These are phyloP conservation scores for Peziza echinospora DNA, from an alignment of 495 filamentous ascomycete species.

Conservation along the genomic window DNA sequence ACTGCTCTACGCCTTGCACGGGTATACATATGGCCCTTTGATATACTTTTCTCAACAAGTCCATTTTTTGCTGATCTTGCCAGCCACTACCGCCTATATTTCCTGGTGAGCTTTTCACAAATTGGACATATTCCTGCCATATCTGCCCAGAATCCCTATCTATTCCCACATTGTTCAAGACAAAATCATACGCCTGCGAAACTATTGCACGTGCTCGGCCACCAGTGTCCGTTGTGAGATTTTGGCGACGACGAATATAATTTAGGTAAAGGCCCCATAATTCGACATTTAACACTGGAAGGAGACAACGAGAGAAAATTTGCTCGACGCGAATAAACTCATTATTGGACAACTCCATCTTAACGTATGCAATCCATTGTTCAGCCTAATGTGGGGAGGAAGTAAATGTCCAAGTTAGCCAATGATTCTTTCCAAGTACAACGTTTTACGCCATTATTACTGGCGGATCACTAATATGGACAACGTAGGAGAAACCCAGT, in stretches of 20 bases:
- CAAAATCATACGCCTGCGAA: constrained; percentile 69
- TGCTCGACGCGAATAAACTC: constrained; percentile 54
- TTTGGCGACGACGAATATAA: constrained; percentile 79
- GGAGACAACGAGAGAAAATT: constrained; percentile 56
- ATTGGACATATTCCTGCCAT: constrained; percentile 84
- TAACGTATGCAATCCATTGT: constrained; percentile 63
- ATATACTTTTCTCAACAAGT: constrained; percentile 70
- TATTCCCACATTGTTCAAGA: constrained; percentile 68
- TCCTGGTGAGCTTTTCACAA: constrained; percentile 69
- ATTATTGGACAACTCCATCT: constrained; percentile 69
- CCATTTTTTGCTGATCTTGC: constrained; percentile 98
- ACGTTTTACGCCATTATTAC: too few species aligned
- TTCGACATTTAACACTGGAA: constrained; percentile 51
- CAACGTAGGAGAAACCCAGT: background rate
- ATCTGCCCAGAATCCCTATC: constrained; percentile 80
- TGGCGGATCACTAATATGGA: too few species aligned
- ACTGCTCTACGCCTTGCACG: constrained; percentile 47
- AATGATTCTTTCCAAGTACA: background rate
- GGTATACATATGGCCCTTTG: constrained; percentile 73
- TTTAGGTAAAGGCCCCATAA: constrained; percentile 89
- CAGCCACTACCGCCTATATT: constrained; percentile 62
- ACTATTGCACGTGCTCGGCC: constrained; percentile 56
- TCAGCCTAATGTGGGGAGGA: constrained; percentile 47
- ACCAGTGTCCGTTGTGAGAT: constrained; percentile 55
- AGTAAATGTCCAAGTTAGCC: constrained; percentile 4